Evolutionary conservation across 192 early-diverging fungal genomes (phyloP), one percentile per base, ranked within the genome.

Genomic region (Coemansia sp.): DNA sequence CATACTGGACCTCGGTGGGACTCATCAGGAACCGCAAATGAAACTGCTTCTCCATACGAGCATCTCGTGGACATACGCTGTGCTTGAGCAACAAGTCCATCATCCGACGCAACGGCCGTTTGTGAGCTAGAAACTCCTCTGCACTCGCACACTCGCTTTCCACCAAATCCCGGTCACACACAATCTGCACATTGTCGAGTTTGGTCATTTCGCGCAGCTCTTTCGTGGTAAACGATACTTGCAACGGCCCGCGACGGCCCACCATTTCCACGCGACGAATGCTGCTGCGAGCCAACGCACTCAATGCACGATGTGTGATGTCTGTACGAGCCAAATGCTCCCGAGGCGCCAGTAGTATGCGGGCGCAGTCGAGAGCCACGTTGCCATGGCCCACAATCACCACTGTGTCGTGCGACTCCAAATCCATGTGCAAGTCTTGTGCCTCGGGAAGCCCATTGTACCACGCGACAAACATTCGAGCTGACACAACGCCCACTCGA

Each of bases 171-270:
- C 58, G n/a, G 65, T 97, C 92, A 57, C 86, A 84, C 43, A 80
- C 50, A 35, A 94, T 89, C 12, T 60, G 60, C 10, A 88, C 82
- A 25, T 71, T 71, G 2, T 91, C 89, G 25, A 98, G 61, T 14
- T 85, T 75, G 47, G 93, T 84, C 90, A 96, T 93, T 67, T 98
- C 97, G 11, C 97, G 88, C 15, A 98, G 81, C 57, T 98, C 97
- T 71, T 98, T 98, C 14, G 94, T 84, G 0, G 97, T 98, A 73
- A 98, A 96, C 14, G 93, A 82, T 27, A 92, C 92, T 80, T 98
- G 93, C 14, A 93, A 62, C 0, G 94, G 94, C 0, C 97, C 97
- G n/a, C 97, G 87, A 11, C 97, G 82, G 1, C 92, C 95, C 19
- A 97, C 82, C 43, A 98, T 71, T 57, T 90, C 87, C 10, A 98